Evolutionary conservation across 139 green algal genomes (phyloP).

Genomic region (Auxenochlorella protothecoides): DNA sequence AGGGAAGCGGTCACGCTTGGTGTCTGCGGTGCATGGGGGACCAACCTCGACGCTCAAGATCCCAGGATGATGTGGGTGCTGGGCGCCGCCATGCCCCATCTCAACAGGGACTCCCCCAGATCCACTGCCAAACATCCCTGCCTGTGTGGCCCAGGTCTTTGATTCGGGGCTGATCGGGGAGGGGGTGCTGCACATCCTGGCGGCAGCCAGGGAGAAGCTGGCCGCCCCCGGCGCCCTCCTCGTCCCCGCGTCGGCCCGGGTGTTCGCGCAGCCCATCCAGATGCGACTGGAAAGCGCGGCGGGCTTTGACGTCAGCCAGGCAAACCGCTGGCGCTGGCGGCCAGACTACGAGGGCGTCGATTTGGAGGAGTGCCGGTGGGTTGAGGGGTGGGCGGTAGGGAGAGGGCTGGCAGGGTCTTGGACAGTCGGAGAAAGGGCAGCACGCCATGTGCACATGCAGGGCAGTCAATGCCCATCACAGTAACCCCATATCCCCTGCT

Average conservation of each 20-base stretch:
- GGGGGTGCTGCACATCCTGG: conserved; percentile 61
- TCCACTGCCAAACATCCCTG: too few relatives aligned
- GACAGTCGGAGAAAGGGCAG: too few relatives aligned
- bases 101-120: too few relatives aligned
- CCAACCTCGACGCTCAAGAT: background rate
- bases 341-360: conserved; percentile 60
- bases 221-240: conserved; percentile 34
- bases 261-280: conserved; percentile 56
- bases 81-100: background rate
- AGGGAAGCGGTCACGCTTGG: background rate
- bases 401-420: background rate
- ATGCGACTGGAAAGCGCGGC: conserved; percentile 27
- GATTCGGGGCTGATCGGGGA: conserved; percentile 75
- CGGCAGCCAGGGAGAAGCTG: conserved; percentile 36
- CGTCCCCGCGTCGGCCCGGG: conserved; percentile 37
- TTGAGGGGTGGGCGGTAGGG: background rate
- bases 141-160: conserved; percentile 46
- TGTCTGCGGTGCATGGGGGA: too few relatives aligned
- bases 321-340: conserved; percentile 51
- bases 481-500: too few relatives aligned
- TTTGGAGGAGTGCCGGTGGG: conserved; percentile 27
- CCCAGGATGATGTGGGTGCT: background rate
- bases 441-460: too few relatives aligned
- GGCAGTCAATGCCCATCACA: too few relatives aligned
- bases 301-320: conserved; percentile 33